A percentile compares a stretch with the other conserved stretches of the same genome.
phyloP scores from a whole-genome alignment of 352 stramenopile genomes.

The Globisporangium radiosum region DNA sequence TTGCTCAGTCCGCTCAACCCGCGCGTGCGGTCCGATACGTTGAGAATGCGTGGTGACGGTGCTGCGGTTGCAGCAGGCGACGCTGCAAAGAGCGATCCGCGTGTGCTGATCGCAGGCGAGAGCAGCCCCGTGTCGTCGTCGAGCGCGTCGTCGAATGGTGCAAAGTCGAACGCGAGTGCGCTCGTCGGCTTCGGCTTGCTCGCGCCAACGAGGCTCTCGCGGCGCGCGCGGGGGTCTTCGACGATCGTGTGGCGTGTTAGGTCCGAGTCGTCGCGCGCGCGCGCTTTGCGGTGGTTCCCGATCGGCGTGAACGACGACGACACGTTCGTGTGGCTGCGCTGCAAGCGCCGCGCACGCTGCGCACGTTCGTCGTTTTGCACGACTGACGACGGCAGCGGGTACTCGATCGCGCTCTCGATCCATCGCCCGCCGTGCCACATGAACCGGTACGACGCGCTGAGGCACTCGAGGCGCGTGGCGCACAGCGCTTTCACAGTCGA shows the following conservation, averaged over 20 bases:
- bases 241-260: constrained; percentile 14
- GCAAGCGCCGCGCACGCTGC: constrained; percentile 2
- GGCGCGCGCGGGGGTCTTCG: constrained; percentile 7
- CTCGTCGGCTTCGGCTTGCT: constrained; percentile 4
- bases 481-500: constrained; percentile 49
- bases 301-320: background rate
- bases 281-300: constrained; percentile 17
- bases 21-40: background rate
- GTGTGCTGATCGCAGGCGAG: background rate
- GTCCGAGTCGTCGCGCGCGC: constrained; percentile 36
- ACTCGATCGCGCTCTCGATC: constrained; percentile 53
- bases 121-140: constrained; percentile 2
- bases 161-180: constrained; percentile 7
- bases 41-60: background rate
- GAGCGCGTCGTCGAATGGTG: background rate
- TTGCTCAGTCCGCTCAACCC: background rate
- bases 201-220: background rate
- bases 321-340: constrained; percentile 14
- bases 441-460: constrained; percentile 41
- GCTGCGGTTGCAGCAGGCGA: background rate
- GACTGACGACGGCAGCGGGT: constrained; percentile 12
- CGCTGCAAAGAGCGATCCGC: background rate
- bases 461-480: constrained; percentile 43
- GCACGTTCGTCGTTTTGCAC: background rate
- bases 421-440: constrained; percentile 52